A percentile compares a stretch with the other conserved stretches of the same genome.
Evolutionary conservation across 1,139 yeast genomes (phyloP).

Genomic region (Geotrichum bryndzae): DNA sequence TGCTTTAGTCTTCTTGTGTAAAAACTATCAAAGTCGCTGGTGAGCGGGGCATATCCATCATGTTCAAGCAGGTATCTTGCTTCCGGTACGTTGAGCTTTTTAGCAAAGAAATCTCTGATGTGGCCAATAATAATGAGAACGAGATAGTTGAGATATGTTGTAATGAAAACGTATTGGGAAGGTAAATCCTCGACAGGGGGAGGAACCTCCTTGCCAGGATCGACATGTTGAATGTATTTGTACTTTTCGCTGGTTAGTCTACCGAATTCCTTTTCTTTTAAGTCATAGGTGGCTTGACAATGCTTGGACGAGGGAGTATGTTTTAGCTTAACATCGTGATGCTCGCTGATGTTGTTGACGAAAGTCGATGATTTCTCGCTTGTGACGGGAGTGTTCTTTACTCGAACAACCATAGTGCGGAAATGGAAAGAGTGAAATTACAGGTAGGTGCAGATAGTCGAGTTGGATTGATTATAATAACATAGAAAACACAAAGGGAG

Average conservation of each 20-base stretch:
- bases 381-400: too few relatives aligned
- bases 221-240: slow-evolving; percentile 14
- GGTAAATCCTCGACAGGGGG: too few relatives aligned
- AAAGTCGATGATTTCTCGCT: too few relatives aligned
- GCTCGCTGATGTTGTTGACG: too few relatives aligned
- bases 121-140: slow-evolving; percentile 83
- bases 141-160: slow-evolving; percentile 80
- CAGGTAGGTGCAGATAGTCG: too few relatives aligned
- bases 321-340: too few relatives aligned
- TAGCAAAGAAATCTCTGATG: slow-evolving; percentile 80
- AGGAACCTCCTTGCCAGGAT: slow-evolving; percentile 32
- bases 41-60: slow-evolving; percentile 95
- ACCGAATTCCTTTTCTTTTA: slow-evolving; percentile 18
- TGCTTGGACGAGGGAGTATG: not conserved
- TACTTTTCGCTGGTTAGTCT: slow-evolving; percentile 16
- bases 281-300: slow-evolving; percentile 1
- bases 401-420: too few relatives aligned
- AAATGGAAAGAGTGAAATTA: too few relatives aligned
- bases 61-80: slow-evolving; percentile 61
- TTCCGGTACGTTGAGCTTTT: slow-evolving; percentile 59
- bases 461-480: too few relatives aligned
- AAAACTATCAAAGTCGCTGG: slow-evolving; percentile 87
- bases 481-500: too few relatives aligned
- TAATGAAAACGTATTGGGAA: too few relatives aligned
- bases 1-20: slow-evolving; percentile 86